Evolutionary conservation across 352 stramenopile species (phyloP).

Genomic region (Phytophthora idaei): DNA sequence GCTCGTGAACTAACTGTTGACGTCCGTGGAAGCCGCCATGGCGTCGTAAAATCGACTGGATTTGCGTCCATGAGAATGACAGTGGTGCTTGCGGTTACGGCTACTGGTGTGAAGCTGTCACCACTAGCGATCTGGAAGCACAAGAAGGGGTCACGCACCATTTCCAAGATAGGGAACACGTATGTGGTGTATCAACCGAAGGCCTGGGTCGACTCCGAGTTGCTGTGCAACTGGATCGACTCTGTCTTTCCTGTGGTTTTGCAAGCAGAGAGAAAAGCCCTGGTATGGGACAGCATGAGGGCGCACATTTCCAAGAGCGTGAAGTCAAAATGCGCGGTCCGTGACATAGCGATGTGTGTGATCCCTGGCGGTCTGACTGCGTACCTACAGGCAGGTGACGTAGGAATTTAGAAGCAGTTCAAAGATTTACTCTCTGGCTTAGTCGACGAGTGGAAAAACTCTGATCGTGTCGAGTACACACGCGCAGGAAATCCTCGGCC

Average conservation of each 20-base stretch:
- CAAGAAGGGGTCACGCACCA: neutral
- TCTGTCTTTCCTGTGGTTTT: neutral
- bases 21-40: neutral
- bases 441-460: neutral
- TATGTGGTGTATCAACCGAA: neutral
- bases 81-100: neutral
- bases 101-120: neutral
- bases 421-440: neutral
- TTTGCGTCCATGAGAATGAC: neutral
- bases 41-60: neutral
- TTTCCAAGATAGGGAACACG: neutral
- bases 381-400: neutral
- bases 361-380: neutral
- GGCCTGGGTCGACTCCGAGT: neutral
- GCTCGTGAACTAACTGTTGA: neutral
- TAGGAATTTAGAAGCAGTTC: neutral
- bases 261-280: neutral
- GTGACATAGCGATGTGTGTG: neutral
- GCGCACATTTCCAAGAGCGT: neutral
- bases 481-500: neutral
- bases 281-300: neutral
- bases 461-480: neutral
- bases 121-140: neutral
- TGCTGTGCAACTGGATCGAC: neutral
- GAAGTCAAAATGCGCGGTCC: neutral